Percentiles rank a stretch among this genome's conserved stretches.
These are phyloP conservation scores for Angomonas ambiguus DNA, from an alignment of 208 protist species.

Conservation along the genomic window DNA sequence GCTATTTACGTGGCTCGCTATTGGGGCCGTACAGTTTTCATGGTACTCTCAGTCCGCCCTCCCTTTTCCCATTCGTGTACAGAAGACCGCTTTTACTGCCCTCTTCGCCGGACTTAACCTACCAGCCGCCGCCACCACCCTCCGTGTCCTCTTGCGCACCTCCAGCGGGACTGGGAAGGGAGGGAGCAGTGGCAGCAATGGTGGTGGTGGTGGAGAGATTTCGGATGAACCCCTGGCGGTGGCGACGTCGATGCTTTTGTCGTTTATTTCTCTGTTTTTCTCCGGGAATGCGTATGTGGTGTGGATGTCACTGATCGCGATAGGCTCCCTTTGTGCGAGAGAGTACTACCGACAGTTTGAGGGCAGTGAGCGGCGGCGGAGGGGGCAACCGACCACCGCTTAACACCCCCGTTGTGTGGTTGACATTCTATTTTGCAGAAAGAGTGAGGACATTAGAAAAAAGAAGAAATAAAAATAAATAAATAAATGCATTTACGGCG, in stretches of 20 bases:
- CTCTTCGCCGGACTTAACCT: conserved; percentile 8
- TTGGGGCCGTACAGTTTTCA: conserved; percentile 38
- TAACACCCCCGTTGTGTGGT: no score
- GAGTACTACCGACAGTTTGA: conserved; percentile 28
- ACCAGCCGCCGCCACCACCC: not conserved
- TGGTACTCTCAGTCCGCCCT: conserved; percentile 20
- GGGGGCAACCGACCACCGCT: no score
- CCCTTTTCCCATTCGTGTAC: not conserved
- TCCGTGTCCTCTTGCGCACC: no score
- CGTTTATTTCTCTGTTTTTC: conserved; percentile 38
- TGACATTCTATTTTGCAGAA: no score
- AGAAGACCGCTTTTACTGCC: conserved; percentile 12
- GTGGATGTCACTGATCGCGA: conserved; percentile 64
- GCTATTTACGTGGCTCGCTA: conserved; percentile 38
- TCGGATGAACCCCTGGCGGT: conserved; percentile 30
- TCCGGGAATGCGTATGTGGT: conserved; percentile 41
- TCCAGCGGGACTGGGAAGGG: no score
- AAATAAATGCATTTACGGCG: not conserved
- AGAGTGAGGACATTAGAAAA: not conserved
- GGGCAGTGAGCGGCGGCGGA: conserved; percentile 2
- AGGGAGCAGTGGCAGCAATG: not conserved
- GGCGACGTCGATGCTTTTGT: conserved; percentile 35
- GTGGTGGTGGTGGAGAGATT: no score
- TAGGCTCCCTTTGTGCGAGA: conserved; percentile 44
- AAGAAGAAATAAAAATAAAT: conserved; percentile 1